Evolutionary conservation across 345 rosid genomes (phyloP).

Genomic region (Gossypium stocksii): DNA sequence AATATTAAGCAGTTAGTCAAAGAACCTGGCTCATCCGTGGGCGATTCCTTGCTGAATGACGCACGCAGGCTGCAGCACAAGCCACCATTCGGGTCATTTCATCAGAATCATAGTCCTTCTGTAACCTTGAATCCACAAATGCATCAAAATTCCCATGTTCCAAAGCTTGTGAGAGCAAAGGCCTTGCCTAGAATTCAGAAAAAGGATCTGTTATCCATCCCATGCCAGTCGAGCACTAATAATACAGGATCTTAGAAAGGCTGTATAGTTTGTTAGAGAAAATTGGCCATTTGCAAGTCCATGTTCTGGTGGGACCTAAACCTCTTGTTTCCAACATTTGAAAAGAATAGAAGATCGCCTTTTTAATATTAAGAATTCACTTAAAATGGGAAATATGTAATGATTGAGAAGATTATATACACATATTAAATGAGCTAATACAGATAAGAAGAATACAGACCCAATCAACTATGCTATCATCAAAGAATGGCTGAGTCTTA

Average conservation of each 20-base stretch:
- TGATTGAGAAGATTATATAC: neutral
- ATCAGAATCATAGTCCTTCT: constrained; percentile 32
- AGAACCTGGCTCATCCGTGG: constrained; percentile 86
- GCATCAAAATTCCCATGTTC: constrained; percentile 43
- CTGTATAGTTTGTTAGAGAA: neutral
- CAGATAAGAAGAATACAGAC: constrained; percentile 30
- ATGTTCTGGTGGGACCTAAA: neutral
- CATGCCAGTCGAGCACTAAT: neutral
- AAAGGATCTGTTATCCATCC: constrained; percentile 12
- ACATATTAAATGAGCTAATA: neutral
- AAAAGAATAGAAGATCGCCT: neutral
- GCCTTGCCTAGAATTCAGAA: constrained; percentile 59
- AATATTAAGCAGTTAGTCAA: neutral
- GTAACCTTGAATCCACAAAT: constrained; percentile 56
- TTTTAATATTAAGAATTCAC: neutral
- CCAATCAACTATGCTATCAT: constrained; percentile 88
- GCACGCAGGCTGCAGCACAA: constrained; percentile 79
- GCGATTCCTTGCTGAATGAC: constrained; percentile 64
- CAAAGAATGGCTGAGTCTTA: constrained; percentile 42
- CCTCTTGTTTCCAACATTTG: neutral
- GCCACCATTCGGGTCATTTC: constrained; percentile 72
- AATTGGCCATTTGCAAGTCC: neutral
- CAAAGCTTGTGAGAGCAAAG: constrained; percentile 54
- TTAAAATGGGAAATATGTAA: neutral
- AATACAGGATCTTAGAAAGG: neutral